Percentiles rank a stretch among this genome's conserved stretches.
These are phyloP conservation scores for Paracorniculantispora psalliotae DNA, from an alignment of 2,329 filamentous ascomycete genomes.

Conservation along the genomic window DNA sequence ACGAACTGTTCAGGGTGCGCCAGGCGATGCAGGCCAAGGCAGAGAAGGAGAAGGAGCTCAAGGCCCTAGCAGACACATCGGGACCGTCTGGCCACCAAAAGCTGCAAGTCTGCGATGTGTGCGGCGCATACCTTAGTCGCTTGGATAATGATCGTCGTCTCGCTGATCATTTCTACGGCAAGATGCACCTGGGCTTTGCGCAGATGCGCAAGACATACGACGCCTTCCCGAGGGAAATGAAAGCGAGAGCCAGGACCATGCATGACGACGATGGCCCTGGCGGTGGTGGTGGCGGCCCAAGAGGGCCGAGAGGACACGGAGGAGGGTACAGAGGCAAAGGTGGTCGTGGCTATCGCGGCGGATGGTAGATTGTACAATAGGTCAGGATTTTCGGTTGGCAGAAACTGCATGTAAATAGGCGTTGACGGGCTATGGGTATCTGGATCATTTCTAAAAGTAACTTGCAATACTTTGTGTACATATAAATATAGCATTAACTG, in stretches of 20 bases:
- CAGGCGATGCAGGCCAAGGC: slow-evolving; percentile 76
- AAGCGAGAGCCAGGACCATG: slow-evolving; percentile 59
- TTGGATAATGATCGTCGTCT: slow-evolving; percentile 91
- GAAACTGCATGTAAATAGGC: background rate
- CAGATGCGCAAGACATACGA: slow-evolving; percentile 96
- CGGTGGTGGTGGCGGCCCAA: slow-evolving; percentile 40
- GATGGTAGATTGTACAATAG: slow-evolving; percentile 33
- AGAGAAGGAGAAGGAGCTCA: slow-evolving; percentile 81
- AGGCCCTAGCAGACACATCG: slow-evolving; percentile 83
- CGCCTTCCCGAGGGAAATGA: slow-evolving; percentile 79
- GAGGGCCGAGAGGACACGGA: slow-evolving; percentile 48
- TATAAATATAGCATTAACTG: background rate
- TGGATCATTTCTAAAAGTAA: background rate
- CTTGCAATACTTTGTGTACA: background rate
- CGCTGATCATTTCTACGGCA: slow-evolving; percentile 97
- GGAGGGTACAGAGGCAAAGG: slow-evolving; percentile 50
- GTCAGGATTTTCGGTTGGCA: background rate
- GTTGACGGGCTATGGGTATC: slow-evolving; percentile 3
- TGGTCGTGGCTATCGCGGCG: slow-evolving; percentile 45
- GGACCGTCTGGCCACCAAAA: slow-evolving; percentile 96
- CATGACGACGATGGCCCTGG: slow-evolving; percentile 42
- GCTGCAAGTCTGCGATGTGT: slow-evolving; percentile 96
- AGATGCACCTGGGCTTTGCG: slow-evolving; percentile 98
- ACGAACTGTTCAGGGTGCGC: slow-evolving; percentile 82
- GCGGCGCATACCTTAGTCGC: slow-evolving; percentile 86